Percentiles rank a stretch among this genome's conserved stretches.
Conservation (phyloP, 768 basidiomycete genomes). For the Pluteus cervinus region DNA sequence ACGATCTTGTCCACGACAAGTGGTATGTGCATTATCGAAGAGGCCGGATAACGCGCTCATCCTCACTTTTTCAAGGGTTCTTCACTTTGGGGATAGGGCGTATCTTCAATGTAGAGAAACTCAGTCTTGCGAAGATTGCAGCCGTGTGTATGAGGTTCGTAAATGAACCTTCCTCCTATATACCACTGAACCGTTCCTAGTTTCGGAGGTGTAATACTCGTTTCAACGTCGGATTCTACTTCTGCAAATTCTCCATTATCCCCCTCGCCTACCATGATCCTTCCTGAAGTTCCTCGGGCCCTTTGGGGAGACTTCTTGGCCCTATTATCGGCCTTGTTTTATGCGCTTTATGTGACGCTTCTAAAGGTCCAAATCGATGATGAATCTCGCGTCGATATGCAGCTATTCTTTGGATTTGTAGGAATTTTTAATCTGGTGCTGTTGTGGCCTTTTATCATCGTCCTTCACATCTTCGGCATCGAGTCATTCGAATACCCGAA, state of each 20-base stretch:
- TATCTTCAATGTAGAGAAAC: slow-evolving; percentile 71
- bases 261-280: slow-evolving; percentile 8
- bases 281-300: slow-evolving; percentile 26
- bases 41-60: neutral
- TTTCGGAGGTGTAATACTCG: slow-evolving; percentile 77
- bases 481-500: slow-evolving; percentile 74
- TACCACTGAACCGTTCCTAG: slow-evolving; percentile 27
- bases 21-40: slow-evolving; percentile 41
- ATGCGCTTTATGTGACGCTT: slow-evolving; percentile 83
- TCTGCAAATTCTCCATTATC: slow-evolving; percentile 18
- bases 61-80: slow-evolving; percentile 62
- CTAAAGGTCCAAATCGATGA: slow-evolving; percentile 81
- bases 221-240: slow-evolving; percentile 79
- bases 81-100: slow-evolving; percentile 87
- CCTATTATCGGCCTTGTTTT: slow-evolving; percentile 80
- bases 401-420: slow-evolving; percentile 92
- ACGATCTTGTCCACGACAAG: slow-evolving; percentile 88
- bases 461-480: slow-evolving; percentile 66
- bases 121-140: slow-evolving; percentile 65
- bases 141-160: slow-evolving; percentile 77
- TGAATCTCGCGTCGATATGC: slow-evolving; percentile 87
- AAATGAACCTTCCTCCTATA: neutral
- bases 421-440: slow-evolving; percentile 77
- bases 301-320: slow-evolving; percentile 80
- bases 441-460: slow-evolving; percentile 71